Base-by-base conservation (phyloP, 257 asterid species). In the Solanum corneliomulleri region DNA sequence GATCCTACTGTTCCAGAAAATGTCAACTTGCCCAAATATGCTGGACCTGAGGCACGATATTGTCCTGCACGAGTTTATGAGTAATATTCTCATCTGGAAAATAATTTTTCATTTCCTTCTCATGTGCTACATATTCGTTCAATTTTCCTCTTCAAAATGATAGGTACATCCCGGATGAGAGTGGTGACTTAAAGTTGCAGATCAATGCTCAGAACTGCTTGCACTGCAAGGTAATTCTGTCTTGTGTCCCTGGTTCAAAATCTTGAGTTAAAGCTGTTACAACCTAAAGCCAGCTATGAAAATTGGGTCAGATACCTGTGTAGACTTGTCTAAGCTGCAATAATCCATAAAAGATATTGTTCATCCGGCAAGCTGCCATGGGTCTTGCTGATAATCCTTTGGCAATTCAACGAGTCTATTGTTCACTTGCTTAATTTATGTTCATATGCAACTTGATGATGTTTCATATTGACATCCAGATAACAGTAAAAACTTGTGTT, bases 21-120 rank as follows among this genome's bases (percentile, higher is more conserved):
- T 41, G 92, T 95, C 13, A 97, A 97, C 91, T 87, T 97, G 86
- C 97, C 98, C 1, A 68, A 83, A 72, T 95, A 93, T 88, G 98
- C 95, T 88, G 98, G 95, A 88, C 98, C 97, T 31, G 99, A 97
- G 86, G 88, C 98, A 81, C 91, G 98, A 94, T 97, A 95, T 88
- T 97, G 99, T 88, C 99, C 99, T 1, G 99, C 99, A 9, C 97
- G 94, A 49, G 99, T 97, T 87, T 97, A 97, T 52, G 98, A 97
- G 99, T 97, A 91, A 88, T 87, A 88, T 88, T 29, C 87, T 85
- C 81, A 23, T 37, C 82, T 35, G 6, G 25, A 23, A 14, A 47
- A 27, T 77, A 27, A 33, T 83, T 56, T 41, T 68, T 58, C 14
- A 4, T 15, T 78, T 29, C 80, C 52, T 44, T 84, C 52, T 10